Base-by-base conservation (phyloP, 2,329 filamentous ascomycete genomes). In the Nothophoma quercina region DNA sequence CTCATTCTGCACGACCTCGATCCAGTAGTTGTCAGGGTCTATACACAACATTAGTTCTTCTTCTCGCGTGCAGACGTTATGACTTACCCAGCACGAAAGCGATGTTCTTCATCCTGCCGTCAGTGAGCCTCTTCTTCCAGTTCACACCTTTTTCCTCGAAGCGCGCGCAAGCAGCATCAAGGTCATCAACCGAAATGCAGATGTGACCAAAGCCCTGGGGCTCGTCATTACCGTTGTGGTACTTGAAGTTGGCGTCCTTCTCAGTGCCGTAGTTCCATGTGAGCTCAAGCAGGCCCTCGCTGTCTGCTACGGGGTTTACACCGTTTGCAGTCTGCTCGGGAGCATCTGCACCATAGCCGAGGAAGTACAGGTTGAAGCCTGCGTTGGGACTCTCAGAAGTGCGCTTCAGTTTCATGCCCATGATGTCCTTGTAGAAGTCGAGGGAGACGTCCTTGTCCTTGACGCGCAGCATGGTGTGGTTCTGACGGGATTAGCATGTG, bases 181-280 rank as follows among this genome's bases (percentile, higher is more conserved):
- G 71, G 70, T 96, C 86, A 70, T 98, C 93, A 10, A 97, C 93
- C 1, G 88, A 83, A 45, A 98, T 79, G 70, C 91, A 96, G 56
- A 97, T 92, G 69, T 97, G 93, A 0, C 93, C 93, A 62, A 97
- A 98, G 1, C 95, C 95, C 74, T 97, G 92, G 0, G 93, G 93
- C 73, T 96, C 81, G 33, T 87, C 81, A 74, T 99, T 99, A 29
- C 95, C 95, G 65, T 96, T 88, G 76, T 99, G 93, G 73, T 99
- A 99, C 62, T 84, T 84, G 71, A 96, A 95, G 59, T 79, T 79
- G 50, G 87, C 84, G 58, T 98, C 89, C 71, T 93, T 95, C 78
- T 98, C 93, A 0, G 90, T 93, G 29, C 85, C 85, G 58, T 87
- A 86, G 67, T 88, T 88, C 89, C 90, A 96, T 8, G 93, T 97